These are phyloP conservation scores for Artemisia annua DNA, from an alignment of 129 eudicot genomes.

Conservation along the genomic window DNA sequence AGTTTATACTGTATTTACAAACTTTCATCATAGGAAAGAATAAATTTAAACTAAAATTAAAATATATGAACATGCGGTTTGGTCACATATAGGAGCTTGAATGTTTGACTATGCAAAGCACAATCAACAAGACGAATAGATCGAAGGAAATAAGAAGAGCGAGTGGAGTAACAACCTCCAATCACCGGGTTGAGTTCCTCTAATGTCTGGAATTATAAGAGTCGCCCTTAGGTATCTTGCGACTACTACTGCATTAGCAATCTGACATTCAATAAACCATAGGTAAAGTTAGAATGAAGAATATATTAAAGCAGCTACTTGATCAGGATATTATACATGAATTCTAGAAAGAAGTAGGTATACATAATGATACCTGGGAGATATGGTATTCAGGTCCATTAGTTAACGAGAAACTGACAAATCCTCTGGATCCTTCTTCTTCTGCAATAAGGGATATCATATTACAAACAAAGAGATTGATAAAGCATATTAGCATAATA, in stretches of 20 bases:
- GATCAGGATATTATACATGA: neutral
- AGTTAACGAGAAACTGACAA: conserved; percentile 83
- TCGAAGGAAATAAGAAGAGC: neutral
- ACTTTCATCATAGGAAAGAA: too few species aligned
- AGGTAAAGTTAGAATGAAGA: neutral
- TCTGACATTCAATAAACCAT: conserved; percentile 39
- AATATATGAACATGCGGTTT: too few species aligned
- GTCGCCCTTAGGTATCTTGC: conserved; percentile 83
- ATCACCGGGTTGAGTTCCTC: conserved; percentile 89
- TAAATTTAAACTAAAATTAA: too few species aligned
- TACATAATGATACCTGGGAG: conserved; percentile 62
- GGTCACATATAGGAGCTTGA: neutral
- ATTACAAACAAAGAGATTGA: too few species aligned
- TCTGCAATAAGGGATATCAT: too few species aligned
- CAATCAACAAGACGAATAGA: too few species aligned
- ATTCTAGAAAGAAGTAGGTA: neutral
- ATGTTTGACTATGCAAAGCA: neutral
- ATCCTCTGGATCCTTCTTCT: conserved; percentile 80
- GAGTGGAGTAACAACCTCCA: conserved; percentile 48
- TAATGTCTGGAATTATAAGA: conserved; percentile 91
- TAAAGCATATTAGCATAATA: too few species aligned
- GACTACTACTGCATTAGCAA: conserved; percentile 90
- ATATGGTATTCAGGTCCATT: conserved; percentile 98
- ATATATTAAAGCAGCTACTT: too few species aligned
- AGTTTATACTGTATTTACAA: too few species aligned